These are phyloP conservation scores for Rugonectria rugulosa DNA, from an alignment of 2,329 filamentous ascomycete species.

Conservation along the genomic window DNA sequence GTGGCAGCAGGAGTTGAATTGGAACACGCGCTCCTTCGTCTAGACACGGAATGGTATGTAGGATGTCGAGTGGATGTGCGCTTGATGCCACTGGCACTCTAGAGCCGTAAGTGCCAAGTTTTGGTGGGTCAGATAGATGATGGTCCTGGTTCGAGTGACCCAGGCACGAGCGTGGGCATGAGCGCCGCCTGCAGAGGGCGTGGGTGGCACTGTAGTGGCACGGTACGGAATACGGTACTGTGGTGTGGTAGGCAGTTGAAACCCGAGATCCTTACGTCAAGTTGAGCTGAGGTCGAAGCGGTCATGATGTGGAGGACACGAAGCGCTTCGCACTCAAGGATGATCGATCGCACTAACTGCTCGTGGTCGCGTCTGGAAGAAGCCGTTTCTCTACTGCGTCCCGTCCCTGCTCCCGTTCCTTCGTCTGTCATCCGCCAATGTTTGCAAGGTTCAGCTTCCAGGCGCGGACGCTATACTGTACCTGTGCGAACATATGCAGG, in stretches of 20 bases:
- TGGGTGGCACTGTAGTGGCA: no score
- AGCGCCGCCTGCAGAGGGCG: no score
- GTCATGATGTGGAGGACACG: no score
- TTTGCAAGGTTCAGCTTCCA: conserved; percentile 12
- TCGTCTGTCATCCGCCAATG: no score
- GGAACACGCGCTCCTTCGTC: background rate
- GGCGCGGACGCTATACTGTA: background rate
- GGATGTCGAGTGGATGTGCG: conserved; percentile 8
- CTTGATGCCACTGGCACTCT: background rate
- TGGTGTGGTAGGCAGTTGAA: no score
- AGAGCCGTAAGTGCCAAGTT: conserved; percentile 4
- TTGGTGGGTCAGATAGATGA: conserved; percentile 12
- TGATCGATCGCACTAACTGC: conserved; percentile 11
- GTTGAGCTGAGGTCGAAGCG: no score
- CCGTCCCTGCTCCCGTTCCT: no score
- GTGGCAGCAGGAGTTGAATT: conserved; percentile 6
- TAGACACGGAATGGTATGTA: conserved; percentile 12
- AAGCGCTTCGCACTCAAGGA: background rate
- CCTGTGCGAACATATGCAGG: conserved; percentile 7
- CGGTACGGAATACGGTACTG: no score
- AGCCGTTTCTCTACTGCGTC: no score
- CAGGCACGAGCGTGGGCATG: background rate
- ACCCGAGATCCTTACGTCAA: no score
- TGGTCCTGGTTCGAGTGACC: conserved; percentile 4
- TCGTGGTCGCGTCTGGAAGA: no score